Percentiles rank a stretch among this genome's conserved stretches.
Evolutionary conservation across 495 filamentous ascomycete genomes (phyloP).

Genomic region (Hypomontagnella submonticulosa): DNA sequence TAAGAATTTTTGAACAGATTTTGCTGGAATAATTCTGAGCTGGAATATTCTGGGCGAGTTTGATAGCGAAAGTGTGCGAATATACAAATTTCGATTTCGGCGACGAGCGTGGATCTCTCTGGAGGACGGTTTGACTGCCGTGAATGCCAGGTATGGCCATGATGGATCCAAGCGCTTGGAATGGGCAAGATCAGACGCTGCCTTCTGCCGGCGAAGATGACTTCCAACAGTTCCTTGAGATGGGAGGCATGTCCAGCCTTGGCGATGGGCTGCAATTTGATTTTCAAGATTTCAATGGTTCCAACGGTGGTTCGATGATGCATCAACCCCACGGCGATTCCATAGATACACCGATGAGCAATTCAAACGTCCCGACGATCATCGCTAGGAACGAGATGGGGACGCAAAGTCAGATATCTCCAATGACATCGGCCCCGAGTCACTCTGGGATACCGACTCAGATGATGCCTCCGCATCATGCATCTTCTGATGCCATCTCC

Average conservation of each 20-base stretch:
- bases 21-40: constrained; percentile 4
- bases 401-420: constrained; percentile 59
- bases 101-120: constrained; percentile 7
- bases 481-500: constrained; percentile 57
- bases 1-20: not conserved
- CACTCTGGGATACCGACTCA: constrained; percentile 55
- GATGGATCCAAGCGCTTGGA: constrained; percentile 62
- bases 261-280: constrained; percentile 61
- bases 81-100: constrained; percentile 12
- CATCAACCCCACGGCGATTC: constrained; percentile 52
- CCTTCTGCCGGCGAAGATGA: constrained; percentile 60
- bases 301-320: constrained; percentile 47
- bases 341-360: constrained; percentile 63
- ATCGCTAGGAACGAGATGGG: constrained; percentile 51
- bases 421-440: constrained; percentile 57
- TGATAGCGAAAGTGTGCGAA: constrained; percentile 7
- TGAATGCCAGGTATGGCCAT: constrained; percentile 46
- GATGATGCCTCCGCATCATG: constrained; percentile 53
- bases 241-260: constrained; percentile 59
- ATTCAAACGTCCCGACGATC: constrained; percentile 54
- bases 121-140: constrained; percentile 3
- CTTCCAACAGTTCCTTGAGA: constrained; percentile 67
- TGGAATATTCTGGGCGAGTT: not conserved
- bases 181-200: constrained; percentile 59
- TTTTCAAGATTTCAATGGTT: constrained; percentile 57